phyloP scores from a whole-genome alignment of 345 rosid genomes.

The Hibiscus tridactylites region DNA sequence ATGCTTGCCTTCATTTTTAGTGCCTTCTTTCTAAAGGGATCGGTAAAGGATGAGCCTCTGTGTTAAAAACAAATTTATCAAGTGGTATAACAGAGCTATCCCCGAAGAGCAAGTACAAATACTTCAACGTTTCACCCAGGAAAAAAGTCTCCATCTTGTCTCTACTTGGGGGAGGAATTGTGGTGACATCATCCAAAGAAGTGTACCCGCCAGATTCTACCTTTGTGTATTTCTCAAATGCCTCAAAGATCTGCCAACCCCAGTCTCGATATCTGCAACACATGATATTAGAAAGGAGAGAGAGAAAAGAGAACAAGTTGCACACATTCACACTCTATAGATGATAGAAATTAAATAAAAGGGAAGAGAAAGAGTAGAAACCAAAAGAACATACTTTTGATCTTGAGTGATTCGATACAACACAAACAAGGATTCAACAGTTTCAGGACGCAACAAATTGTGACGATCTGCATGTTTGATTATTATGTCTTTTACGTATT shows the following conservation, averaged over 20 bases:
- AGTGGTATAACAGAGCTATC: slow-evolving; percentile 61
- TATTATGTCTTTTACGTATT: slow-evolving; percentile 71
- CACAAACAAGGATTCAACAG: slow-evolving; percentile 87
- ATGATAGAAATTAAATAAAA: neutral
- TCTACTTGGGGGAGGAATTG: slow-evolving; percentile 67
- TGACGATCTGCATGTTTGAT: slow-evolving; percentile 83
- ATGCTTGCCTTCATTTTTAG: slow-evolving; percentile 9
- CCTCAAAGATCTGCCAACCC: slow-evolving; percentile 97
- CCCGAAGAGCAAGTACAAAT: slow-evolving; percentile 85
- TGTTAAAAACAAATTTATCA: slow-evolving; percentile 79
- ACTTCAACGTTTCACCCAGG: slow-evolving; percentile 84
- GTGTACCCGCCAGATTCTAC: slow-evolving; percentile 79
- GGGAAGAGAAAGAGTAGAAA: neutral
- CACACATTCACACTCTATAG: neutral
- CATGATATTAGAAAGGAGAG: neutral
- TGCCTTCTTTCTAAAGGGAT: slow-evolving; percentile 22
- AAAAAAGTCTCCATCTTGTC: slow-evolving; percentile 96
- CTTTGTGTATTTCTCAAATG: slow-evolving; percentile 82
- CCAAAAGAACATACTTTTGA: slow-evolving; percentile 45
- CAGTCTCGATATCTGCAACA: slow-evolving; percentile 57
- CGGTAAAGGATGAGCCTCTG: slow-evolving; percentile 95
- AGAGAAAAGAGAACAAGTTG: neutral
- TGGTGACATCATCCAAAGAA: slow-evolving; percentile 76
- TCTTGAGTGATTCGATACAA: slow-evolving; percentile 81
- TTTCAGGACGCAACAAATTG: slow-evolving; percentile 92